Conservation (phyloP, 345 rosid genomes). For the Psidium friedrichsthalianum region DNA sequence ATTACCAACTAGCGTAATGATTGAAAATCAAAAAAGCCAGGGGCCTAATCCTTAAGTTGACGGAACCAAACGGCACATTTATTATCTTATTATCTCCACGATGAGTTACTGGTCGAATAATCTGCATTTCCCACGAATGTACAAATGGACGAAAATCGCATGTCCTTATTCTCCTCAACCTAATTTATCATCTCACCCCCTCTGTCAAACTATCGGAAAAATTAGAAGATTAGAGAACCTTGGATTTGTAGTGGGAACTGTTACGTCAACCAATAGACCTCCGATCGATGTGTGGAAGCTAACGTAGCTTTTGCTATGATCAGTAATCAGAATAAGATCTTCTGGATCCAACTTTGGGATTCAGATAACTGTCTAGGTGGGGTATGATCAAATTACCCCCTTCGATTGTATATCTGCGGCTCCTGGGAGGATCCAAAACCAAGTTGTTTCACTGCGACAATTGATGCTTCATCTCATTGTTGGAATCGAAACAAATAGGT, state of each 20-base stretch:
- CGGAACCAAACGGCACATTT: background rate
- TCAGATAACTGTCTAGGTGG: too few species aligned
- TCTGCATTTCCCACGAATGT: background rate
- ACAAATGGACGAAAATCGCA: background rate
- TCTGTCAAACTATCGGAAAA: background rate
- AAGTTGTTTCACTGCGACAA: background rate
- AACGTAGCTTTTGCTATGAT: background rate
- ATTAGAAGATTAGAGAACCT: background rate
- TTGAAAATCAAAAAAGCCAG: background rate
- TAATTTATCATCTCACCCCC: background rate
- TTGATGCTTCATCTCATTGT: background rate
- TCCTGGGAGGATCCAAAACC: background rate
- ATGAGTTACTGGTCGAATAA: background rate
- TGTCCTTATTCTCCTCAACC: background rate
- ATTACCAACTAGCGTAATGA: background rate
- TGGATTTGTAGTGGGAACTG: background rate
- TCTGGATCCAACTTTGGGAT: too few species aligned
- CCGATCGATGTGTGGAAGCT: background rate
- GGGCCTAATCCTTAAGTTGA: background rate
- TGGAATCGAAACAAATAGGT: too few species aligned
- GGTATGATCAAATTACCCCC: background rate
- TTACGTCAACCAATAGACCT: background rate
- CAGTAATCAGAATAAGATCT: background rate
- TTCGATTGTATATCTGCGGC: background rate
- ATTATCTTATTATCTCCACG: background rate